Evolutionary conservation across 208 protist genomes (phyloP).

Genomic region (Strigomonas galati): DNA sequence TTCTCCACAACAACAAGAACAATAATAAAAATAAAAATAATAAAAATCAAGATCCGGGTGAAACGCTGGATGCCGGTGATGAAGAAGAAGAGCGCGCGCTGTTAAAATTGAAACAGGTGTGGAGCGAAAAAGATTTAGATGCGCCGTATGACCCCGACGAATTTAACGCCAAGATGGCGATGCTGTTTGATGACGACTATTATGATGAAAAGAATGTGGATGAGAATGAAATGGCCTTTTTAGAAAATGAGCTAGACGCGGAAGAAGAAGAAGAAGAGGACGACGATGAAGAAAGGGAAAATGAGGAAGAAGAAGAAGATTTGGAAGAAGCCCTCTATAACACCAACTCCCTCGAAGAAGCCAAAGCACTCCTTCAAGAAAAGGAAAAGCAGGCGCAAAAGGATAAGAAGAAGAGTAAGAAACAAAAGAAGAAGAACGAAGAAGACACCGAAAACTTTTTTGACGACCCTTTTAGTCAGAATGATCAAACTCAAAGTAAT

Average conservation of each 20-base stretch:
- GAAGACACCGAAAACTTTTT: constrained; percentile 19
- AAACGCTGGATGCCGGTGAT: constrained; percentile 20
- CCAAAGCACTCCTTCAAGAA: constrained; percentile 16
- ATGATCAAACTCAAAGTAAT: neutral
- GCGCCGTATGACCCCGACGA: constrained; percentile 82
- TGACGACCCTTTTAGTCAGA: constrained; percentile 19
- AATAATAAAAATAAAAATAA: constrained; percentile 16
- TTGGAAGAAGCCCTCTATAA: constrained; percentile 53
- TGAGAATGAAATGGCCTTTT: constrained; percentile 81
- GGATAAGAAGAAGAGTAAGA: constrained; percentile 1
- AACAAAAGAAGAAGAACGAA: constrained; percentile 10
- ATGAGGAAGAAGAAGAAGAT: constrained; percentile 13
- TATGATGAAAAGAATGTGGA: constrained; percentile 84
- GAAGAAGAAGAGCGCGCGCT: constrained; percentile 54
- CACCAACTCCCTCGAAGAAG: constrained; percentile 57
- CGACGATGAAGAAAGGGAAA: constrained; percentile 15
- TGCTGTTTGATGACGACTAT: constrained; percentile 85
- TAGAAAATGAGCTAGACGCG: constrained; percentile 41
- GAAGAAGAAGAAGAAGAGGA: constrained; percentile 11
- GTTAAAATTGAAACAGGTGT: constrained; percentile 54
- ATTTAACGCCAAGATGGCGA: constrained; percentile 86
- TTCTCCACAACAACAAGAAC: constrained; percentile 18
- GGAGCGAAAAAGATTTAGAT: constrained; percentile 80
- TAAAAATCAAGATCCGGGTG: constrained; percentile 12
- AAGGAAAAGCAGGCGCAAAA: neutral